These are phyloP conservation scores for Phycomyces nitens DNA, from an alignment of 192 early-diverging fungal species.

Conservation along the genomic window DNA sequence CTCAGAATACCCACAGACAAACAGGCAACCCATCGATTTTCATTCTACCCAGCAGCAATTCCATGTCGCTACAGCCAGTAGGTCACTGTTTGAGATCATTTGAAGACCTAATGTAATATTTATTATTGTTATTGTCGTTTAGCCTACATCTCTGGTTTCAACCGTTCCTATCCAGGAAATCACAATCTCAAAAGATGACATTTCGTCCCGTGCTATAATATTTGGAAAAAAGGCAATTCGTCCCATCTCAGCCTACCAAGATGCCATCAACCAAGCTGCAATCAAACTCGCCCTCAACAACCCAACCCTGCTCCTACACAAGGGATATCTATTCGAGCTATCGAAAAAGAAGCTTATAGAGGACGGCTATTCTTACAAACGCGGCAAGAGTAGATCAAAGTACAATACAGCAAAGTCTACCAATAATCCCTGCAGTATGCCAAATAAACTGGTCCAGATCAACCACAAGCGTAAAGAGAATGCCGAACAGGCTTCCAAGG, in stretches of 20 bases:
- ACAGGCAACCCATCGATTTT: constrained; percentile 22
- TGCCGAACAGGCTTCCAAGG: constrained; percentile 18
- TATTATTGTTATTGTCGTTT: not conserved
- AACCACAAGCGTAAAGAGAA: constrained; percentile 41
- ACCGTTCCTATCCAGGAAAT: constrained; percentile 18
- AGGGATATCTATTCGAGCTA: constrained; percentile 43
- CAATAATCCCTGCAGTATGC: not conserved
- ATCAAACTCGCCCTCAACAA: constrained; percentile 44
- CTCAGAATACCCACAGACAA: constrained; percentile 24
- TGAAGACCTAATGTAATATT: not conserved
- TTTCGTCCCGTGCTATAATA: constrained; percentile 49
- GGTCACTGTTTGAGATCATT: not conserved
- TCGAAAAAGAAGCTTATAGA: constrained; percentile 48
- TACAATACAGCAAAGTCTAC: constrained; percentile 23
- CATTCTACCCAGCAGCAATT: constrained; percentile 26
- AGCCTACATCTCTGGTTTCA: not conserved
- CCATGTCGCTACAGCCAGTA: not conserved
- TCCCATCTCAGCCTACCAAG: constrained; percentile 48
- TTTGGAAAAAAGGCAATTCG: constrained; percentile 53
- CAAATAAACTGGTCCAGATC: constrained; percentile 1
- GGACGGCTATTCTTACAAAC: constrained; percentile 53
- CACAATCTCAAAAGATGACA: constrained; percentile 33
- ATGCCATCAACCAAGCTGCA: constrained; percentile 50
- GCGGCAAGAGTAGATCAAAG: constrained; percentile 54
- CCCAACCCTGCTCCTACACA: constrained; percentile 40